Evolutionary conservation across 2,329 filamentous ascomycete species (phyloP).

Genomic region (Trichoderma polysporum): DNA sequence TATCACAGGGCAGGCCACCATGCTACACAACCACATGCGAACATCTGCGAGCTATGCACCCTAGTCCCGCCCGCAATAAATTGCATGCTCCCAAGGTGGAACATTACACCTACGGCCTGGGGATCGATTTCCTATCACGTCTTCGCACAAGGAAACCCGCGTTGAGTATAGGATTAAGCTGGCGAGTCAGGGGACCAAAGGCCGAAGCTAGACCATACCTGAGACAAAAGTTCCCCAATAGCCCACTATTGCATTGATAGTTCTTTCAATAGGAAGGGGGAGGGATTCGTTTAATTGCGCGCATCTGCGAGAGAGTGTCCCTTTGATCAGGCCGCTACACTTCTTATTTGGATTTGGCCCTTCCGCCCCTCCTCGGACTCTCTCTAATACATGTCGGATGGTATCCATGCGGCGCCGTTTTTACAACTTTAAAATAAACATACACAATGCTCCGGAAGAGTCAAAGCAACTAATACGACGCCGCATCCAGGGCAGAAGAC

Average conservation of each 20-base stretch:
- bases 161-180: neutral
- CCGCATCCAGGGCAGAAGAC: neutral
- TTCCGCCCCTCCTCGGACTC: neutral
- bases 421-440: conserved; percentile 8
- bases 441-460: neutral
- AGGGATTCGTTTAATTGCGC: neutral
- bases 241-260: neutral
- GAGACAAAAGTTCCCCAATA: conserved; percentile 17
- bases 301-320: neutral
- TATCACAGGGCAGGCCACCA: neutral
- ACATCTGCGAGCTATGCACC: neutral
- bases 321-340: neutral
- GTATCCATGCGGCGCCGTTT: neutral
- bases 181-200: conserved; percentile 7
- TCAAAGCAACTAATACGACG: neutral
- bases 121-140: neutral
- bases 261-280: neutral
- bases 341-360: neutral
- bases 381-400: neutral
- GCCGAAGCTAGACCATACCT: neutral
- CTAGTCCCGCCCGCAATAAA: neutral
- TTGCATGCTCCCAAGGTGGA: neutral
- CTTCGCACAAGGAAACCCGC: neutral
- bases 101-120: neutral
- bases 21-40: neutral